Evolutionary conservation across 352 stramenopile species (phyloP), one percentile per base, ranked within the genome.

Genomic region (Thraustochytrium striatum): DNA sequence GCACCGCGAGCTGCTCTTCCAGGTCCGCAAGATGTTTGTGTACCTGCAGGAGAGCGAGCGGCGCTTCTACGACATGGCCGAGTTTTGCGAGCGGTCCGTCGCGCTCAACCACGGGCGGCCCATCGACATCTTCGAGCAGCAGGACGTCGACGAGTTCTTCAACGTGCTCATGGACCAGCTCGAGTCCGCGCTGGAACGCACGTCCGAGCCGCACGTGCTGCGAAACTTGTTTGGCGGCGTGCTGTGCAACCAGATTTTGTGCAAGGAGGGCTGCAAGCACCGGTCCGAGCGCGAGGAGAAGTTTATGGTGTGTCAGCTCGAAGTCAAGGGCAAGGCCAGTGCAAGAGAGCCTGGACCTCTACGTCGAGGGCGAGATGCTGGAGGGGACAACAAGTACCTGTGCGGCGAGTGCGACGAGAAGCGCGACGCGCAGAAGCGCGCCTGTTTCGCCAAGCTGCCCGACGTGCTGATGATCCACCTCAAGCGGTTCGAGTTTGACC

Each of bases 401-500:
- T 86, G 83, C 62, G 70, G 75, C 36, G 81, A 83, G 61, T 86
- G 83, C 61, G 82, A 83, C 2, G 38, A 80, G 53, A 82, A 78
- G 68, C 52, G 70, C 11, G 79, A 84, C n/a, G 72, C 55, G 9
- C 52, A 69, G 32, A 81, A 59, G 21, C 55, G 57, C 43, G 65
- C 65, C 0, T 75, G 43, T n/a, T 75, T 75, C 36, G 65, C 25
- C 5, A 44, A 91, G 65, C 85, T 97, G 21, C 93, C 93, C 3
- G 85, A 90, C 30, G 88, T 93, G 61, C 83, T 98, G 33, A 92
- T 97, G 41, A 92, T 98, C 65, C 93, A 98, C 72, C 75, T 97
- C 11, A 97, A 98, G 85, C 88, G 93, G 0, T 98, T 98, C 57
- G 92, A 97, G 72, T 97, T 97, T 79, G 91, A 97, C 82, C 95